Evolutionary conservation across 1,284 basidiomycete genomes (phyloP).

Genomic region (Rhizoctonia solani): DNA sequence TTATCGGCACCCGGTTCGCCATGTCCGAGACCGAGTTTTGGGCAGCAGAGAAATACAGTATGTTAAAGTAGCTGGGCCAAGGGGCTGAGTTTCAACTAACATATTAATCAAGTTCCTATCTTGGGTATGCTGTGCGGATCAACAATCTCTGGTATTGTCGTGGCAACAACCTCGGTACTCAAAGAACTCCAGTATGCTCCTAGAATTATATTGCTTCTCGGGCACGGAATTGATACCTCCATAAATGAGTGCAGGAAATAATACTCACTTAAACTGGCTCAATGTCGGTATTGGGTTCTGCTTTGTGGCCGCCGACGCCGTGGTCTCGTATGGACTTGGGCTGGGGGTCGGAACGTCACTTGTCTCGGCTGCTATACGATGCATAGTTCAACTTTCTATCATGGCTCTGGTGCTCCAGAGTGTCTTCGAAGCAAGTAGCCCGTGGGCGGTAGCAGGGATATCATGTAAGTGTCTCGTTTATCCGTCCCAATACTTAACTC

Average conservation of each 20-base stretch:
- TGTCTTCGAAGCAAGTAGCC: conserved; percentile 74
- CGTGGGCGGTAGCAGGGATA: conserved; percentile 74
- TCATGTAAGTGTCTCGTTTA: conserved; percentile 54
- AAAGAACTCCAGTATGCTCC: conserved; percentile 69
- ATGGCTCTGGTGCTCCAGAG: conserved; percentile 71
- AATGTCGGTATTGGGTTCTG: conserved; percentile 75
- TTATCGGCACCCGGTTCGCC: conserved; percentile 74
- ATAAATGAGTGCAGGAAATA: conserved; percentile 21
- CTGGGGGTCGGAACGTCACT: conserved; percentile 74
- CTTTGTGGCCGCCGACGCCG: conserved; percentile 59
- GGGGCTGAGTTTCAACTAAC: conserved; percentile 1
- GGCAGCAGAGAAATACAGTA: conserved; percentile 79
- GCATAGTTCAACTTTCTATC: conserved; percentile 73
- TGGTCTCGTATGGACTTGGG: conserved; percentile 64
- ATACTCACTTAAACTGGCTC: conserved; percentile 57
- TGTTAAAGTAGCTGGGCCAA: conserved; percentile 41
- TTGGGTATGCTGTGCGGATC: conserved; percentile 87
- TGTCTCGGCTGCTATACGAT: conserved; percentile 70
- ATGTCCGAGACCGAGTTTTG: conserved; percentile 80
- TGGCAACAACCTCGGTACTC: conserved; percentile 66
- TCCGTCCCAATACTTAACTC: neutral
- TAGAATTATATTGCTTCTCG: too few species aligned
- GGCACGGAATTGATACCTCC: too few species aligned
- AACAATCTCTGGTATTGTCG: conserved; percentile 73
- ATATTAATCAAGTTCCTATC: conserved; percentile 63